Evolutionary conservation across 306 rosid genomes (phyloP).

Genomic region (Citrullus mucosospermus): DNA sequence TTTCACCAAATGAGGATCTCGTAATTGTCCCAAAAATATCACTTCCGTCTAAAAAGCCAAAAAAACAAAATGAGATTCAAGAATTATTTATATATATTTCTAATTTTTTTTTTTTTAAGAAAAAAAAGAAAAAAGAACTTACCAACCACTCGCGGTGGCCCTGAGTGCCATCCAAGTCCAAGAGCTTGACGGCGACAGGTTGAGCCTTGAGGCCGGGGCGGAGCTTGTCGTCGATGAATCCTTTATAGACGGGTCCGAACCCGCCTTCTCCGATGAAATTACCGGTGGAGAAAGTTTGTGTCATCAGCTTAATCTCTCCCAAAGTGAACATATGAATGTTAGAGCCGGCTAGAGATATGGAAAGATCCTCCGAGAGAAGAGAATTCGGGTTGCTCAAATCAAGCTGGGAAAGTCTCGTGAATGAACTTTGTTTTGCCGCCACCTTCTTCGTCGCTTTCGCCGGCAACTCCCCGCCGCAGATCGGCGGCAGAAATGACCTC

Average conservation of each 20-base stretch:
- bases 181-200: constrained; percentile 83
- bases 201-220: constrained; percentile 65
- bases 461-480: constrained; percentile 21
- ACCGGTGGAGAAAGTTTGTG: constrained; percentile 53
- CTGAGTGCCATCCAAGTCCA: constrained; percentile 78
- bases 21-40: constrained; percentile 76
- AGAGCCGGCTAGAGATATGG: constrained; percentile 72
- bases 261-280: constrained; percentile 93
- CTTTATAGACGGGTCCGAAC: constrained; percentile 94
- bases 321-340: constrained; percentile 53
- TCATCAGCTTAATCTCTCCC: constrained; percentile 72
- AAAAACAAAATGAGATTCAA: not conserved
- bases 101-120: not conserved
- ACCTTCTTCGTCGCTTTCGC: constrained; percentile 27
- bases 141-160: constrained; percentile 99
- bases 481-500: constrained; percentile 31
- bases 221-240: constrained; percentile 81
- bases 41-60: constrained; percentile 62
- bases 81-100: not conserved
- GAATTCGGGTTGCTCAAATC: constrained; percentile 67
- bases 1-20: constrained; percentile 77
- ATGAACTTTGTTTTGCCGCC: constrained; percentile 36
- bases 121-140: constrained; percentile 6
- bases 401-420: constrained; percentile 38
- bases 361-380: constrained; percentile 57